Base-by-base conservation (phyloP, 2,329 filamentous ascomycete genomes). In the Ceratocystis ficicola region DNA sequence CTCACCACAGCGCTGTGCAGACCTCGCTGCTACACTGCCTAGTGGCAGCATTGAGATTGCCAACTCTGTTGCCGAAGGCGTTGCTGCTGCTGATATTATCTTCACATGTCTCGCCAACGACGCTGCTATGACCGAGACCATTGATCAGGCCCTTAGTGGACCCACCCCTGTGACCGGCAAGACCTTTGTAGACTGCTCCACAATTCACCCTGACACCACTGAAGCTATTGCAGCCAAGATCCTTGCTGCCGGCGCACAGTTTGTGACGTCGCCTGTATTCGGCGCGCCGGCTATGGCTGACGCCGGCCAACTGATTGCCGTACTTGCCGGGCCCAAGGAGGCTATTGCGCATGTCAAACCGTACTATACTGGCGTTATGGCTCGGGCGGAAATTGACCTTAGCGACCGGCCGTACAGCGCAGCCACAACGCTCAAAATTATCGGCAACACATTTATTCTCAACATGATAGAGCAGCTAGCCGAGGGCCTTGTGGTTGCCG, bases 401-500 rank as follows among this genome's bases (percentile, higher is more conserved):
- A 80, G 80, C 57, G 84, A 82, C 69, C 82, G 89, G 74, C 81
- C 86, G 0, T 85, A 86, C 62, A 83, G 86, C 64, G 83, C 84
- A 64, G 86, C 90, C 3, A 82, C 85, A 1, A 81, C 84, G 59
- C 78, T 95, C 61, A 94, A 96, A 76, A 79, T 96, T 22, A 81
- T 95, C 8, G 91, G 92, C 66, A 96, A 96, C 75, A 89, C 88
- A 0, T 92, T 96, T 73, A 81, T 96, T 70, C 74, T 95, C 50
- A 88, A 89, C 76, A 92, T 92, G 82, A 83, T 92, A 28, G 87
- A 91, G 72, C 82, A 89, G 63, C 77, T 96, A 3, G 85, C 88
- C 1, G 90, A 95, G 76, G 88, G 86, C 5, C 83, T 93, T 72
- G 84, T 87, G 0, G 76, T 91, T 5, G 90, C 90, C 4, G 90